Evolutionary conservation across 2,329 filamentous ascomycete genomes (phyloP).

Genomic region (Alternaria sp.): DNA sequence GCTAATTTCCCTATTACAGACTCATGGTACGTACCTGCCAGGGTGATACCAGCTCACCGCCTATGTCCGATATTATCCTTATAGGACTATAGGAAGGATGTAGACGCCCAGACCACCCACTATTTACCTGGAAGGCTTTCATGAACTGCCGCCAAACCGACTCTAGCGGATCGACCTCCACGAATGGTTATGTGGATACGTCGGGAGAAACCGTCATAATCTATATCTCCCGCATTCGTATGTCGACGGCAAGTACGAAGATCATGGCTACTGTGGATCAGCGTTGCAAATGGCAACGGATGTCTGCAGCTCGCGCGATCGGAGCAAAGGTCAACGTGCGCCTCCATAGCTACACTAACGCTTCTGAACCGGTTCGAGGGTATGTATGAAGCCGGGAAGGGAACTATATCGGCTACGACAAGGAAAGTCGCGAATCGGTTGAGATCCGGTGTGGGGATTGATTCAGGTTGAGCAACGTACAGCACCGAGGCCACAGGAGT

Average conservation of each 20-base stretch:
- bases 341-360: conserved; percentile 3
- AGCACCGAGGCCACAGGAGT: conserved; percentile 17
- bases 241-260: background rate
- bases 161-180: background rate
- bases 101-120: background rate
- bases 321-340: conserved; percentile 6
- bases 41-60: conserved; percentile 34
- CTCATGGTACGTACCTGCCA: conserved; percentile 24
- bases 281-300: conserved; percentile 21
- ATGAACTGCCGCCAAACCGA: conserved; percentile 9
- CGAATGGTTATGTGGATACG: background rate
- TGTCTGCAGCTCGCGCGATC: conserved; percentile 29
- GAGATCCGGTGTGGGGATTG: conserved; percentile 18
- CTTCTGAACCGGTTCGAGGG: background rate
- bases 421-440: conserved; percentile 30
- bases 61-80: conserved; percentile 21
- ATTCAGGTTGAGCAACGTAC: conserved; percentile 25
- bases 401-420: background rate
- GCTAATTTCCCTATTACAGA: conserved; percentile 9
- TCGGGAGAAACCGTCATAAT: background rate
- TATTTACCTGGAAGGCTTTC: conserved; percentile 9
- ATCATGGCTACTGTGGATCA: conserved; percentile 3
- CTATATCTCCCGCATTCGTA: background rate
- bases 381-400: background rate
- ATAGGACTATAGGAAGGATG: conserved; percentile 1